Percentiles rank a stretch among this genome's conserved stretches.
Conservation (phyloP, 352 stramenopile genomes). For the Achlya hypogyna region DNA sequence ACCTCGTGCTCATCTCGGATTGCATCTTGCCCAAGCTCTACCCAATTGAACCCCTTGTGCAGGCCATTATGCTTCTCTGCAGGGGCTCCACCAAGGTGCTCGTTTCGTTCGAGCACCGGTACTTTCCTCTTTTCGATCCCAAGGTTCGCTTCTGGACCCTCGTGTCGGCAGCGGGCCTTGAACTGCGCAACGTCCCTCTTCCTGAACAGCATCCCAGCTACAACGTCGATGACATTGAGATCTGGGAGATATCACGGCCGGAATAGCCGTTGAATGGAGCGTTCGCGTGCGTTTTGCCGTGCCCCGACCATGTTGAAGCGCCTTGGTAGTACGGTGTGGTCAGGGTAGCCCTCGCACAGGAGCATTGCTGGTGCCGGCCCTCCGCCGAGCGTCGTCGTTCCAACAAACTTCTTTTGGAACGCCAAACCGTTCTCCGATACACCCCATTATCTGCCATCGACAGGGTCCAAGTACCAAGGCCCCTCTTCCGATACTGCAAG, state of each 20-base stretch:
- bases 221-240: slow-evolving; percentile 79
- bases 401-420: too few relatives aligned
- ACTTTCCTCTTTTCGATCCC: slow-evolving; percentile 74
- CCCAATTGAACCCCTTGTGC: slow-evolving; percentile 90
- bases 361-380: too few relatives aligned
- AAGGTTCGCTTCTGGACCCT: slow-evolving; percentile 74
- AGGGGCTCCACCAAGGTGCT: slow-evolving; percentile 45
- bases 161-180: slow-evolving; percentile 36
- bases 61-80: slow-evolving; percentile 71
- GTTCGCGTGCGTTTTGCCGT: neutral
- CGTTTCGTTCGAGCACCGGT: slow-evolving; percentile 83
- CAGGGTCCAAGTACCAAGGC: too few relatives aligned
- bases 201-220: slow-evolving; percentile 67
- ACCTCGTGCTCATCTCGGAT: slow-evolving; percentile 90
- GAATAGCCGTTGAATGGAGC: too few relatives aligned
- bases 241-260: slow-evolving; percentile 51
- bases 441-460: too few relatives aligned
- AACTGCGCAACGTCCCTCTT: slow-evolving; percentile 37
- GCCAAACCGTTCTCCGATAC: too few relatives aligned
- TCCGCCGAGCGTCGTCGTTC: too few relatives aligned
- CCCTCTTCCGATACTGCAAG: too few relatives aligned
- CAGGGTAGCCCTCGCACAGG: too few relatives aligned
- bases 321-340: too few relatives aligned
- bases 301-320: too few relatives aligned
- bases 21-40: slow-evolving; percentile 95